A percentile compares a stretch with the other conserved stretches of the same genome.
Evolutionary conservation across 2,329 filamentous ascomycete species (phyloP).

Genomic region (Venturia effusa): DNA sequence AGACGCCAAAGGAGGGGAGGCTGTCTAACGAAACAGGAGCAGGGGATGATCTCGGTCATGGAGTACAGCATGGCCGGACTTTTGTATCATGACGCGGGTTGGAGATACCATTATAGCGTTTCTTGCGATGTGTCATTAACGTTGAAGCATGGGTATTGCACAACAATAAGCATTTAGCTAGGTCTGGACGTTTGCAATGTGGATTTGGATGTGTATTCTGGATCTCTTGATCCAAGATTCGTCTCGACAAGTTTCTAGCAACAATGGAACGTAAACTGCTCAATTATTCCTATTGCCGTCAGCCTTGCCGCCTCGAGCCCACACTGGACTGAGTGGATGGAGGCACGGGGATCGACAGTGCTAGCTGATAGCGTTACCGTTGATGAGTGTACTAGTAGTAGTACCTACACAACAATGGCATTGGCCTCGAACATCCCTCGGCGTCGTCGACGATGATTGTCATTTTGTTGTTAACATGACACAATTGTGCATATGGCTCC

Average conservation of each 20-base stretch:
- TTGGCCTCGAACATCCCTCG: not conserved
- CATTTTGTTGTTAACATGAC: too few relatives aligned
- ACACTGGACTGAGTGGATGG: not conserved
- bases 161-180: not conserved
- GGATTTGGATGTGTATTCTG: not conserved
- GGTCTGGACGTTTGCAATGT: not conserved
- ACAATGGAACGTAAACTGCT: not conserved
- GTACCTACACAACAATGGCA: not conserved
- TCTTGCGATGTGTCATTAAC: not conserved
- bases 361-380: not conserved
- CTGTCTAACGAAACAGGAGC: not conserved
- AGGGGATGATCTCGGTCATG: not conserved
- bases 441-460: too few relatives aligned
- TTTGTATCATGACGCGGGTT: not conserved
- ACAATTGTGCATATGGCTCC: too few relatives aligned
- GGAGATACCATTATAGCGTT: slow-evolving; percentile 4
- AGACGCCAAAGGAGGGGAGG: not conserved
- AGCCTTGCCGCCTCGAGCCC: not conserved
- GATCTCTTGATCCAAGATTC: too few relatives aligned
- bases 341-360: not conserved
- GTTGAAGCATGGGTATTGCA: not conserved
- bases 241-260: not conserved
- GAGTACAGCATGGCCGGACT: not conserved
- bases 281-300: not conserved
- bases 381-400: too few relatives aligned